These are phyloP conservation scores for Colletotrichum spinosum DNA, from an alignment of 2,329 filamentous ascomycete species.

Conservation along the genomic window DNA sequence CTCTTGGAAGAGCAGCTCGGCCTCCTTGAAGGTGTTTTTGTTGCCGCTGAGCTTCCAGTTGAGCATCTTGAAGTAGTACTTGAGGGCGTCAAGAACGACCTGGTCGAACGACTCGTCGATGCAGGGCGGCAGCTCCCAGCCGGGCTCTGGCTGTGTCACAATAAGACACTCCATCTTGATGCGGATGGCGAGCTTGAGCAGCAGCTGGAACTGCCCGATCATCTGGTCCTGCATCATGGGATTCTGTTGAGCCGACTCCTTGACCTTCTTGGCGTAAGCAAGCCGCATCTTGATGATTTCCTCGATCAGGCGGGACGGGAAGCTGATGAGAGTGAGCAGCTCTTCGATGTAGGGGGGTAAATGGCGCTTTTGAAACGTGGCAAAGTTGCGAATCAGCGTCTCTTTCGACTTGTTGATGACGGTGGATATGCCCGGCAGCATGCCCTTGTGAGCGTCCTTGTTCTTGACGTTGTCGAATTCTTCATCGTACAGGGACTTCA, in stretches of 20 bases:
- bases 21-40: slow-evolving; percentile 99
- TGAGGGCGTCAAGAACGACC: slow-evolving; percentile 90
- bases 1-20: slow-evolving; percentile 95
- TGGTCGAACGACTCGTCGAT: slow-evolving; percentile 97
- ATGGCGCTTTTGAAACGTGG: slow-evolving; percentile 87
- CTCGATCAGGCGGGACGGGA: slow-evolving; percentile 93
- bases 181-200: slow-evolving; percentile 89
- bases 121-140: slow-evolving; percentile 95
- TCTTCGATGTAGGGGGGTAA: slow-evolving; percentile 97
- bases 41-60: slow-evolving; percentile 98
- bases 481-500: slow-evolving; percentile 90
- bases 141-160: slow-evolving; percentile 87
- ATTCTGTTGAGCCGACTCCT: slow-evolving; percentile 91
- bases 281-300: slow-evolving; percentile 95
- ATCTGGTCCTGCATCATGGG: slow-evolving; percentile 97
- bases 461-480: slow-evolving; percentile 47
- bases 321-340: slow-evolving; percentile 94
- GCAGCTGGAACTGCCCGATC: slow-evolving; percentile 95
- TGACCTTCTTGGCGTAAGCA: slow-evolving; percentile 93
- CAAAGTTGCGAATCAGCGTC: slow-evolving; percentile 88
- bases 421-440: slow-evolving; percentile 84
- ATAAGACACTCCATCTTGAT: slow-evolving; percentile 91
- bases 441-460: slow-evolving; percentile 69
- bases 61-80: slow-evolving; percentile 98
- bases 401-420: slow-evolving; percentile 95